Evolutionary conservation across 169 alveolate genomes (phyloP).

Genomic region (Plasmodium blacklocki): DNA sequence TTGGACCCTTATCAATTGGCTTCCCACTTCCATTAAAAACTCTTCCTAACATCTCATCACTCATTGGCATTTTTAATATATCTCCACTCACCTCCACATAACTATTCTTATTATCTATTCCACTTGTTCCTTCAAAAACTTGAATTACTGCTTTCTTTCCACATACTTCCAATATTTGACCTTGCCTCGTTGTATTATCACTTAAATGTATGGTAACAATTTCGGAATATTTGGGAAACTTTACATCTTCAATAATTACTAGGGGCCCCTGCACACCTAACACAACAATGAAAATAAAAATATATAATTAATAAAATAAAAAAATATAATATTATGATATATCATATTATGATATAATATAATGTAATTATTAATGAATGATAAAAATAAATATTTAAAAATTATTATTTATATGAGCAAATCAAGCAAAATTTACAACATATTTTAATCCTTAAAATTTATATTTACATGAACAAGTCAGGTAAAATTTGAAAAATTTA

Average conservation of each 20-base stretch:
- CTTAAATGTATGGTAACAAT: constrained; percentile 97
- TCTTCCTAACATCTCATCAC: constrained; percentile 99
- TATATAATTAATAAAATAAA: not conserved
- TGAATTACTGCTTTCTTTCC: constrained; percentile 98
- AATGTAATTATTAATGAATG: no score
- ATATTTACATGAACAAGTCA: no score
- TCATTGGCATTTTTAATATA: constrained; percentile 97
- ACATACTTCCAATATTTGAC: constrained; percentile 98
- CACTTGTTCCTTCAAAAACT: constrained; percentile 99
- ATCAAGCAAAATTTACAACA: no score
- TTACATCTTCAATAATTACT: constrained; percentile 98
- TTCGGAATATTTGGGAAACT: constrained; percentile 99
- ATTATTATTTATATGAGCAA: no score
- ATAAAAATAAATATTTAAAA: no score
- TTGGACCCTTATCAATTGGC: constrained; percentile 99
- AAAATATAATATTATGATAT: not conserved
- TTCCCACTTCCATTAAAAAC: constrained; percentile 99
- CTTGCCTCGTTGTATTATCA: constrained; percentile 98
- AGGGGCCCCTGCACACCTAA: constrained; percentile 98
- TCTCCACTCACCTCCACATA: constrained; percentile 99
- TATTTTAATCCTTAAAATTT: no score
- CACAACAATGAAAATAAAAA: not conserved
- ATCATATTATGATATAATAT: not conserved
- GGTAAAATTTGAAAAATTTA: no score
- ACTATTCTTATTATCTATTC: constrained; percentile 97